Evolutionary conservation across 2,329 filamentous ascomycete species (phyloP).

Genomic region (Colletotrichum salicis): DNA sequence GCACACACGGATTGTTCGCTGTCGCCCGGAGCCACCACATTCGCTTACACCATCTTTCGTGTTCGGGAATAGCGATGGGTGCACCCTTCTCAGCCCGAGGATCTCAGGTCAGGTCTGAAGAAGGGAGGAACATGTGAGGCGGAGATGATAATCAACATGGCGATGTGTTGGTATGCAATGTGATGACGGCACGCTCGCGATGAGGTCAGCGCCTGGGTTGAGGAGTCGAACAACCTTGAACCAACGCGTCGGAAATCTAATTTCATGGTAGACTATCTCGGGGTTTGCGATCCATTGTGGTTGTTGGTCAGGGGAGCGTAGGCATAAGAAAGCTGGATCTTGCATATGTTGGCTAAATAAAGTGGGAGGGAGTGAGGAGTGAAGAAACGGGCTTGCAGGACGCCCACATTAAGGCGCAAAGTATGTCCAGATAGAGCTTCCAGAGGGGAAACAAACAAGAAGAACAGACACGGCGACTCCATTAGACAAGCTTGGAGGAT

Average conservation of each 20-base stretch:
- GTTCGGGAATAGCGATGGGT: background rate
- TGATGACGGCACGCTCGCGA: background rate
- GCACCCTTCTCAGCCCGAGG: background rate
- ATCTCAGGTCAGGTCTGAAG: background rate
- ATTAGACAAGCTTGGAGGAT: background rate
- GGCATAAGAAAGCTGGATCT: conserved; percentile 16
- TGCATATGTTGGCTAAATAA: background rate
- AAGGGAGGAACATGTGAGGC: background rate
- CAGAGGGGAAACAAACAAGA: background rate
- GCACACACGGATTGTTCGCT: background rate
- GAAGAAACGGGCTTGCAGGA: background rate
- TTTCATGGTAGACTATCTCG: background rate
- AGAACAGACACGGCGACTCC: background rate
- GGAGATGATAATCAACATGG: background rate
- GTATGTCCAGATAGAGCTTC: background rate
- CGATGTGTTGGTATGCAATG: background rate
- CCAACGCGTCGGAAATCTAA: background rate
- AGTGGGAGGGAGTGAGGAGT: background rate
- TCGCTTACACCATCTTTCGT: background rate
- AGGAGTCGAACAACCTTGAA: background rate
- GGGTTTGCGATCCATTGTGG: background rate
- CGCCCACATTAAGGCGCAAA: background rate
- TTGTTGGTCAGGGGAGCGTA: background rate
- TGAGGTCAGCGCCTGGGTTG: background rate
- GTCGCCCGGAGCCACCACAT: background rate